Evolutionary conservation across 2,329 filamentous ascomycete species (phyloP).

Genomic region (Fusarium kyushuense): DNA sequence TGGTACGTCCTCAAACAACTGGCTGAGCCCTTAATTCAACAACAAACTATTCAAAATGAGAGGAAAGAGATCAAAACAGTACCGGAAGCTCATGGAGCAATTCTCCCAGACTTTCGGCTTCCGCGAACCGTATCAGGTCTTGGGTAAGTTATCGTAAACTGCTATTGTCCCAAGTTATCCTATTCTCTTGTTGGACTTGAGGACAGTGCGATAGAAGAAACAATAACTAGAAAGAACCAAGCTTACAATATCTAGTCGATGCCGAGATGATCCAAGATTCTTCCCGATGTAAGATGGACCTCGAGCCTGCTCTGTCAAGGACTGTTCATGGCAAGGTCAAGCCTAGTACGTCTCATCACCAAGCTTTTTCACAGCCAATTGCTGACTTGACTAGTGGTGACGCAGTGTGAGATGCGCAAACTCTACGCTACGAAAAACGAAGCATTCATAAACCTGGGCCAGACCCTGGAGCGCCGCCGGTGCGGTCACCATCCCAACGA

Average conservation of each 20-base stretch:
- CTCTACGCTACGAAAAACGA: conserved; percentile 74
- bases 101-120: conserved; percentile 91
- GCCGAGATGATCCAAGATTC: conserved; percentile 87
- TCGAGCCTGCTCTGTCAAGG: conserved; percentile 79
- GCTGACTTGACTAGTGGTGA: conserved; percentile 71
- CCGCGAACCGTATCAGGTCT: conserved; percentile 92
- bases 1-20: conserved; percentile 6
- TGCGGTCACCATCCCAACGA: conserved; percentile 82
- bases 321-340: conserved; percentile 91
- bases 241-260: conserved; percentile 69
- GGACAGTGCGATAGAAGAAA: background rate
- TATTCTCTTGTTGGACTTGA: background rate
- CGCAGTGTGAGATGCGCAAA: conserved; percentile 83
- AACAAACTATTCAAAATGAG: conserved; percentile 54
- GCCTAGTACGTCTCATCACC: conserved; percentile 68
- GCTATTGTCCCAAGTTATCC: background rate
- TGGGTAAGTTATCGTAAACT: conserved; percentile 63
- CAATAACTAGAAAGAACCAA: conserved; percentile 3
- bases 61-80: conserved; percentile 66
- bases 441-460: conserved; percentile 79
- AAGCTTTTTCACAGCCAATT: conserved; percentile 5
- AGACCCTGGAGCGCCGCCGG: conserved; percentile 78
- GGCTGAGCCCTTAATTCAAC: background rate
- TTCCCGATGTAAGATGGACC: conserved; percentile 87
- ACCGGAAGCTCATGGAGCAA: conserved; percentile 89